Evolutionary conservation across 2,329 filamentous ascomycete species (phyloP), one percentile per base, ranked within the genome.

Genomic region (Ceratocystis huliohia): DNA sequence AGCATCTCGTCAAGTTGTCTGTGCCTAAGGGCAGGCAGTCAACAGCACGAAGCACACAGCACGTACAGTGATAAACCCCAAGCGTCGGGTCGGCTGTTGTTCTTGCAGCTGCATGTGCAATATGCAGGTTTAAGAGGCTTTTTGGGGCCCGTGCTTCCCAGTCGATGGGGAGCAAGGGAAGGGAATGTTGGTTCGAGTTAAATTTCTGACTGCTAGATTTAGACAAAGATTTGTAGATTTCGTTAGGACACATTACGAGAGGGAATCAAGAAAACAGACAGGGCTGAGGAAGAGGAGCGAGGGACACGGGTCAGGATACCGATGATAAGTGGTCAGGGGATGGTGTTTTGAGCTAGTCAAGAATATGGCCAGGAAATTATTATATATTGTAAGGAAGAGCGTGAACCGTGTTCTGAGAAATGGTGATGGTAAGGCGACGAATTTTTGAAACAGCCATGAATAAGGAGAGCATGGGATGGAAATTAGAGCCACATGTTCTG

Each of bases 391-490:
- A 37, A 41, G 56, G 56, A 59, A 59, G 56, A 30, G 46, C 17
- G 41, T 17, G 61, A 63, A 63, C 61, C 61, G 61, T 33, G 44
- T 63, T 46, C 44, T 48, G 61, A 45, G 61, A 63, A 63, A 63
- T 50, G 25, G 61, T 63, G 61, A 63, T 63, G 44, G 61, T 48
- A 33, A 48, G 61, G 61, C 25, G 30, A 37, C 28, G 5, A n/a
- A 28, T 59, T 59, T 59, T 59, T 59, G 56, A 59, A 59, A 59
- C 56, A 59, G 28, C 56, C 28, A 59, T 59, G 56, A 59, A 59
- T 37, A 59, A 59, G 56, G 56, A 59, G 28, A n/a, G 56, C 56
- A 13, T 59, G 56, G 56, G 56, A 59, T 30, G 56, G 56, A 59
- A 59, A 59, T 59, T 59, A 37, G 22, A 59, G 56, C 56, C 56